Base-by-base conservation (phyloP, 441 rosid genomes). In the Capsella rubella region DNA sequence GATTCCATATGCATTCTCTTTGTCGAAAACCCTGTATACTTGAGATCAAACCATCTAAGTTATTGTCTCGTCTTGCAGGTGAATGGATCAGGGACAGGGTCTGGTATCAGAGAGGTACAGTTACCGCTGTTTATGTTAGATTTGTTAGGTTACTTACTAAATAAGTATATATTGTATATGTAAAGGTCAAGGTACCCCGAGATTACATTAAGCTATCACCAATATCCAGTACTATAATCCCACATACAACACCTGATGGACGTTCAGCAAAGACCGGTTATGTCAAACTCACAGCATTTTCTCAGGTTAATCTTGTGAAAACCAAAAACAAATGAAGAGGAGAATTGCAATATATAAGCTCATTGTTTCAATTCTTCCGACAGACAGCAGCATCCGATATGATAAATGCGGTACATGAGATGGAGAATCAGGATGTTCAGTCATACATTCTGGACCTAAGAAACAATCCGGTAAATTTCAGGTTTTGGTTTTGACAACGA, bases 361-460 rank as follows among this genome's bases (percentile, higher is more conserved):
- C 25, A 58, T 3, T 66, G 43, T 18, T 57, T 56, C 50, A n/a
- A 61, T 25, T 31, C 2, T 52, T 57, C 64, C 46, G 71, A 75
- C 81, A 93, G 98, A 86, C 80, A 75, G 96, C 96, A 81, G 98
- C 98, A 8, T 65, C 88, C 42, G 97, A 89, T 59, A 84, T 93
- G 95, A 83, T 74, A 71, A 81, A 72, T 70, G 81, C 96, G 43
- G 84, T 93, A 27, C 76, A 79, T n/a, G 93, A 91, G 69, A 82
- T 93, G 96, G 94, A 93, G 84, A 82, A 69, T 58, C 84, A 88
- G 67, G 90, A 88, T 50, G 97, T 91, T 28, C 87, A 78, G 31
- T 88, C 93, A 11, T 91, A 93, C 84, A 93, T 93, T 71, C 73
- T 93, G 31, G 97, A 93, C 81, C 80, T 93, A 51, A 82, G 98